phyloP scores from a whole-genome alignment of 495 filamentous ascomycete genomes.

The Bathelium albidoporum region DNA sequence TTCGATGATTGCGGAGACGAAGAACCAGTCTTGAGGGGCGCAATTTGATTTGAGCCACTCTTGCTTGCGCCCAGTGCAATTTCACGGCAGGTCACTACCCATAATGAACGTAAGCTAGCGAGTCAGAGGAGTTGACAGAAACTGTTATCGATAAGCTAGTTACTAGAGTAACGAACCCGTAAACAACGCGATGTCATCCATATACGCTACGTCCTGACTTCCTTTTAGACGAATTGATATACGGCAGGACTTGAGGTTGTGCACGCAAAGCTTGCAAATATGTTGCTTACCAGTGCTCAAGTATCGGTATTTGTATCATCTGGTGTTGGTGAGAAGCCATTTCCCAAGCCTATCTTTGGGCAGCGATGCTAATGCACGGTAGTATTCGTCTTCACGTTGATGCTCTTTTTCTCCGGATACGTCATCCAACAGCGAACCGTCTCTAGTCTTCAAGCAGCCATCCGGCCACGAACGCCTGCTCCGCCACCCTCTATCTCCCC shows the following conservation, averaged over 20 bases:
- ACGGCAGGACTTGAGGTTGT: too few relatives aligned
- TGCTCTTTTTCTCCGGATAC: slow-evolving; percentile 63
- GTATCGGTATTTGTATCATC: slow-evolving; percentile 32
- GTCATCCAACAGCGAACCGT: slow-evolving; percentile 62
- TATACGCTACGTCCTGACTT: neutral
- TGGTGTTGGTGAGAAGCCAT: slow-evolving; percentile 21
- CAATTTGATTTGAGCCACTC: too few relatives aligned
- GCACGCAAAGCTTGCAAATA: slow-evolving; percentile 4
- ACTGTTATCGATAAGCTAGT: slow-evolving; percentile 9
- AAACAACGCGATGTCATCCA: neutral
- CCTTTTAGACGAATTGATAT: too few relatives aligned
- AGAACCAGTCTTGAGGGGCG: too few relatives aligned
- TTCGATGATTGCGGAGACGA: too few relatives aligned
- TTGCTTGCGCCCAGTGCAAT: too few relatives aligned
- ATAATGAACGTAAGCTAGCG: too few relatives aligned
- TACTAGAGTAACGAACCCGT: slow-evolving; percentile 12
- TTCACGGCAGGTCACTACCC: too few relatives aligned
- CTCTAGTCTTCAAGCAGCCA: slow-evolving; percentile 47
- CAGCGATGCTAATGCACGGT: slow-evolving; percentile 5
- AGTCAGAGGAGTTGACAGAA: neutral
- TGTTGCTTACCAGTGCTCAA: slow-evolving; percentile 32
- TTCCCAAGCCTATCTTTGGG: neutral
- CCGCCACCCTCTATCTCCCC: slow-evolving; percentile 15
- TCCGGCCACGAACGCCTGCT: slow-evolving; percentile 37
- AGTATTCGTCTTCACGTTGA: slow-evolving; percentile 49